Evolutionary conservation across 352 stramenopile species (phyloP).

Genomic region (Pythium myriotylum): DNA sequence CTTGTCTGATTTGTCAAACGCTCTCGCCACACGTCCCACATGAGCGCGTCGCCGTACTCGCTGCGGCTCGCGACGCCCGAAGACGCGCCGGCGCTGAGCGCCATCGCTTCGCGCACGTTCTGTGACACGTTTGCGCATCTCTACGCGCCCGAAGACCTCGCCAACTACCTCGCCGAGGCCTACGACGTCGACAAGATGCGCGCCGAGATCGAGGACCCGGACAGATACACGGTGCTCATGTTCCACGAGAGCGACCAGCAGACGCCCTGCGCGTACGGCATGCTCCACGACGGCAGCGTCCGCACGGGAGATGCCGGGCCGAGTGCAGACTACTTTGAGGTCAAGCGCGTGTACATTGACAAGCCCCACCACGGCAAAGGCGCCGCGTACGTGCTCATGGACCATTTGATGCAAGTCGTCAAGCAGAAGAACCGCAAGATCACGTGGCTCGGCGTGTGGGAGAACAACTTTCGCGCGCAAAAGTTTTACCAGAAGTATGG

Average conservation of each 20-base stretch:
- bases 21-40: too few species aligned
- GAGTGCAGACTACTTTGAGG: slow-evolving; percentile 27
- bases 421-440: slow-evolving; percentile 23
- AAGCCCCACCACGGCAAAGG: slow-evolving; percentile 32
- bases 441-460: slow-evolving; percentile 36
- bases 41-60: background rate
- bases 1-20: too few species aligned
- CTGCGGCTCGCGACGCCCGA: slow-evolving; percentile 24
- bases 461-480: slow-evolving; percentile 35
- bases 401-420: slow-evolving; percentile 29
- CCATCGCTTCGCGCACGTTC: slow-evolving; percentile 36
- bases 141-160: slow-evolving; percentile 28
- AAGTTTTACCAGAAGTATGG: slow-evolving; percentile 39
- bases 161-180: slow-evolving; percentile 8
- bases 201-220: slow-evolving; percentile 25
- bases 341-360: slow-evolving; percentile 42
- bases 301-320: slow-evolving; percentile 27
- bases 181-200: slow-evolving; percentile 31
- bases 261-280: slow-evolving; percentile 29
- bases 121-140: slow-evolving; percentile 24
- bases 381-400: slow-evolving; percentile 31
- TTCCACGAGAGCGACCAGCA: slow-evolving; percentile 11
- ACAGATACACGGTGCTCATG: slow-evolving; percentile 29
- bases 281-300: slow-evolving; percentile 29
- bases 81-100: slow-evolving; percentile 27